A percentile compares a stretch with the other conserved stretches of the same genome.
Conservation (phyloP, 441 rosid species). For the Bruguiera hainesii region DNA sequence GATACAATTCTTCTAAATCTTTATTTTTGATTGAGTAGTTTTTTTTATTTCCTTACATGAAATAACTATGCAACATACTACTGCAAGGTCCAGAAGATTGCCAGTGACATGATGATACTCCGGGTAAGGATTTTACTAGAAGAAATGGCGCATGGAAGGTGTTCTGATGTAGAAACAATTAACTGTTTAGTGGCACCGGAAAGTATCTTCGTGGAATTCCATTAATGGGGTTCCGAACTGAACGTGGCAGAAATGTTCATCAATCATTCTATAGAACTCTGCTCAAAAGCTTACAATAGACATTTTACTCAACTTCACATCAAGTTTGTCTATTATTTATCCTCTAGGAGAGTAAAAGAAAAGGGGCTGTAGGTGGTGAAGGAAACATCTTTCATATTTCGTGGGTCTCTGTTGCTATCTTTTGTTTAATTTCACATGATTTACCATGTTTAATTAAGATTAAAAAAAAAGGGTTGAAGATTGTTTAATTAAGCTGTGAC, state of each 20-base stretch:
- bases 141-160: constrained; percentile 20
- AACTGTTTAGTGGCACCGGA: constrained; percentile 14
- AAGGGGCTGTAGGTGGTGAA: neutral
- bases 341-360: neutral
- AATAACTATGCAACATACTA: too few species aligned
- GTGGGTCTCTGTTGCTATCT: constrained; percentile 1
- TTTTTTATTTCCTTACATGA: too few species aligned
- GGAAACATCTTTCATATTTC: neutral
- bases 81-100: neutral
- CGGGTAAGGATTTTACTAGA: too few species aligned
- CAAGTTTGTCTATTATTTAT: neutral
- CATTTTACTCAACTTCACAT: neutral
- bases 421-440: neutral
- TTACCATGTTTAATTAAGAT: neutral
- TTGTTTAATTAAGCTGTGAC: constrained; percentile 18
- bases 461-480: constrained; percentile 3
- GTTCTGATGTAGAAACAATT: constrained; percentile 12
- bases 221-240: neutral
- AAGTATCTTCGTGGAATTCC: constrained; percentile 12
- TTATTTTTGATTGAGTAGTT: too few species aligned
- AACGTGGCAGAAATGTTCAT: neutral
- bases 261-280: neutral
- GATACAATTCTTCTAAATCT: too few species aligned
- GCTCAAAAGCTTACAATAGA: neutral
- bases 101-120: neutral